These are phyloP conservation scores for Penicillium verrucosum DNA, from an alignment of 2,329 filamentous ascomycete species.

Conservation along the genomic window DNA sequence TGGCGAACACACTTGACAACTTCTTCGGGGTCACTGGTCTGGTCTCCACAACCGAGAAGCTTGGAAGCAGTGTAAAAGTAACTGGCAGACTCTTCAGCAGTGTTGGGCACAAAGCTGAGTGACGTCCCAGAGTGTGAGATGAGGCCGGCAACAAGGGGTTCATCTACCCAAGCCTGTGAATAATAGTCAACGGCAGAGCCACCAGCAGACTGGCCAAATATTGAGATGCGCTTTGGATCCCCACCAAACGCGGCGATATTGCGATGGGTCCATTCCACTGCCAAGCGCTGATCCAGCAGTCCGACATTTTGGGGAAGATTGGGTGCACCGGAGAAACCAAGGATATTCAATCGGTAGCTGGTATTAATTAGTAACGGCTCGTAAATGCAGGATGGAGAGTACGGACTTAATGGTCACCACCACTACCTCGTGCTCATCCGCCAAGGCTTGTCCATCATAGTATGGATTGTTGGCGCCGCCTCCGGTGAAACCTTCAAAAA, in stretches of 20 bases:
- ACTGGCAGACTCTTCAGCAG: conserved; percentile 30
- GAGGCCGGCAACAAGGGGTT: conserved; percentile 39
- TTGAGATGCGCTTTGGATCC: conserved; percentile 44
- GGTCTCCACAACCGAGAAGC: conserved; percentile 39
- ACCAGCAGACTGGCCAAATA: conserved; percentile 50
- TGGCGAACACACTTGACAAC: conserved; percentile 41
- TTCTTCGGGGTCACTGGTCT: conserved; percentile 22
- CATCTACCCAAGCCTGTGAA: conserved; percentile 30
- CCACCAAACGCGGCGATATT: conserved; percentile 54
- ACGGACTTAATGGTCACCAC: conserved; percentile 42
- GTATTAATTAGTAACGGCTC: not conserved
- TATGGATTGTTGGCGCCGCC: conserved; percentile 37
- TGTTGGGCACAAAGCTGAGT: conserved; percentile 46
- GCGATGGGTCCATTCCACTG: conserved; percentile 51
- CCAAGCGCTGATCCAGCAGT: conserved; percentile 52
- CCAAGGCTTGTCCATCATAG: conserved; percentile 37
- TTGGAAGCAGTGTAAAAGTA: conserved; percentile 46
- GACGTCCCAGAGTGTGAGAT: conserved; percentile 41
- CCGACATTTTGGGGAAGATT: conserved; percentile 45
- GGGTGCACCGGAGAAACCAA: conserved; percentile 41
- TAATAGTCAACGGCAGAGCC: conserved; percentile 30
- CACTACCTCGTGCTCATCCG: conserved; percentile 39
- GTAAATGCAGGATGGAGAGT: not conserved
- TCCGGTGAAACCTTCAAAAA: conserved; percentile 32
- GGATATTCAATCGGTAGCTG: conserved; percentile 42